phyloP scores from a whole-genome alignment of 805 yeast species.

The Ogataea chonburiensis region DNA sequence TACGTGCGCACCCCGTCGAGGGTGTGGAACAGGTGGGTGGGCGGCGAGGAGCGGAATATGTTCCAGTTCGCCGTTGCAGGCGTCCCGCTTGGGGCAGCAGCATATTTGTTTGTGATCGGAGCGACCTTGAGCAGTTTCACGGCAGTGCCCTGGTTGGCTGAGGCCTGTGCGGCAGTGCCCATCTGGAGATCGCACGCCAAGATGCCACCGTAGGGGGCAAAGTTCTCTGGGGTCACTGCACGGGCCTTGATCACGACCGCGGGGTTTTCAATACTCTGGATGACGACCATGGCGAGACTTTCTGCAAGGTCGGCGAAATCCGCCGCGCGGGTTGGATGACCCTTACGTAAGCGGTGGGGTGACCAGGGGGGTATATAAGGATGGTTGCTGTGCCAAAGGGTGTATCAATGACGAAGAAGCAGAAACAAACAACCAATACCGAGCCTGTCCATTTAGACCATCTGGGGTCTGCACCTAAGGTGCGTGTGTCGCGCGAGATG shows the following conservation, averaged over 20 bases:
- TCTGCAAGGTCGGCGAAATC: too few species aligned
- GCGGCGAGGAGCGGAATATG: conserved; percentile 78
- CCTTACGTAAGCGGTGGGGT: conserved; percentile 5
- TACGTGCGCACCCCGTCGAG: conserved; percentile 33
- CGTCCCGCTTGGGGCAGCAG: conserved; percentile 43
- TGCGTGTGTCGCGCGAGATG: conserved; percentile 31
- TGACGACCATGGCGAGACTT: conserved; percentile 47
- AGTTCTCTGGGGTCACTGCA: conserved; percentile 63
- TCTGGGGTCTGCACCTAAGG: conserved; percentile 28
- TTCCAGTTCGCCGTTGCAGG: conserved; percentile 71
- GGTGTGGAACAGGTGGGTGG: conserved; percentile 51
- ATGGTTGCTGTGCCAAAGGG: too few species aligned
- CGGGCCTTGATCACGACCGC: conserved; percentile 41
- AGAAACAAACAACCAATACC: conserved; percentile 19
- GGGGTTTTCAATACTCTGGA: conserved; percentile 35
- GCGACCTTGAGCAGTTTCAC: conserved; percentile 72
- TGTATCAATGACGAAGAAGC: too few species aligned
- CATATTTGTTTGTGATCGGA: conserved; percentile 55
- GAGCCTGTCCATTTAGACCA: conserved; percentile 35
- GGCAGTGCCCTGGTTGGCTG: conserved; percentile 96
- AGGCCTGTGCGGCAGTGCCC: conserved; percentile 39
- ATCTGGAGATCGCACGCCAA: conserved; percentile 72
- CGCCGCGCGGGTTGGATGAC: conserved; percentile 2
- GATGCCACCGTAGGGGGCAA: conserved; percentile 71
- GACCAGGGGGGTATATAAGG: conserved; percentile 11